Conservation (phyloP, 1,139 yeast species). For the Saccharomyces uvarum region DNA sequence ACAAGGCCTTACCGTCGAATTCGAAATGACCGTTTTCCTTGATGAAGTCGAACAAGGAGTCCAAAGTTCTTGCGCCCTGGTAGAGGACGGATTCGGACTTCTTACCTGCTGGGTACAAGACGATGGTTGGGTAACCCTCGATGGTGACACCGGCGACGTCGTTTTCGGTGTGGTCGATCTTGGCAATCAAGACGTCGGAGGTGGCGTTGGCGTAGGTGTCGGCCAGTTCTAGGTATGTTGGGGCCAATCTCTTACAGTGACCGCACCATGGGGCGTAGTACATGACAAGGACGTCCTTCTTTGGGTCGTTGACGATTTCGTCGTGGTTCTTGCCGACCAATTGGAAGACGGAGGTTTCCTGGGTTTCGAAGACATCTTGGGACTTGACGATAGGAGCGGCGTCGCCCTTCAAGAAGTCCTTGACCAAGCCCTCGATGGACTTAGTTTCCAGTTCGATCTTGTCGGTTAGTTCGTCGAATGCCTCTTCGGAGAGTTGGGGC, state of each 20-base stretch:
- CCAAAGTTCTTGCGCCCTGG: slow-evolving; percentile 68
- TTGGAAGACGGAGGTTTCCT: slow-evolving; percentile 64
- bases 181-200: slow-evolving; percentile 65
- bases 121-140: slow-evolving; percentile 88
- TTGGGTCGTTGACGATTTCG: slow-evolving; percentile 53
- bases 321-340: slow-evolving; percentile 84
- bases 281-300: slow-evolving; percentile 84
- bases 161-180: slow-evolving; percentile 82
- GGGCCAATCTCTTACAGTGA: slow-evolving; percentile 94
- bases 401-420: slow-evolving; percentile 55
- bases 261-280: slow-evolving; percentile 99
- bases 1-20: slow-evolving; percentile 44
- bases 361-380: slow-evolving; percentile 77
- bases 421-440: slow-evolving; percentile 53
- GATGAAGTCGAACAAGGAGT: slow-evolving; percentile 62
- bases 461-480: slow-evolving; percentile 22
- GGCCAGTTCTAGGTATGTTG: slow-evolving; percentile 83
- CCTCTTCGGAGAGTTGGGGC: slow-evolving; percentile 38
- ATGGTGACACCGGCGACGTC: slow-evolving; percentile 71
- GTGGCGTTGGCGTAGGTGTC: slow-evolving; percentile 40
- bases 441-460: slow-evolving; percentile 33
- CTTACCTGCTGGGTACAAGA: slow-evolving; percentile 88
- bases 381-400: slow-evolving; percentile 72
- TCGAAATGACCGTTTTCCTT: slow-evolving; percentile 53
- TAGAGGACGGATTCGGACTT: slow-evolving; percentile 61